Conservation (phyloP, 257 asterid genomes). For the Cordia subcordata region DNA sequence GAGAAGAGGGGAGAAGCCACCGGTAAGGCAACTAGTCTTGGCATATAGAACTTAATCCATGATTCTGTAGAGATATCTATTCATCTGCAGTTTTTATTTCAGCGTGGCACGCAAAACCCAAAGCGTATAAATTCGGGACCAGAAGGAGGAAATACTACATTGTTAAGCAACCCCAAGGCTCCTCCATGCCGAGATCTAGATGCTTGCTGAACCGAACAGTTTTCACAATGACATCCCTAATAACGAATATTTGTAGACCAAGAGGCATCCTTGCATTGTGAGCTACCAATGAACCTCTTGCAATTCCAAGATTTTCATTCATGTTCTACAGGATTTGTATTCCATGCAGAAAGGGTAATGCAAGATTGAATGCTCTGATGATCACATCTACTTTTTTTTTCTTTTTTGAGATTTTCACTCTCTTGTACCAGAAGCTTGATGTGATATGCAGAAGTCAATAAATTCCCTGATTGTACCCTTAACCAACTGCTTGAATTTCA, state of each 20-base stretch:
- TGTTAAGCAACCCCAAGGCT: slow-evolving; percentile 82
- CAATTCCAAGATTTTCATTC: not conserved
- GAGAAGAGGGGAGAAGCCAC: slow-evolving; percentile 88
- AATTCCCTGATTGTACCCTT: too few relatives aligned
- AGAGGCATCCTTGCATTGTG: slow-evolving; percentile 34
- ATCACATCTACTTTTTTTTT: not conserved
- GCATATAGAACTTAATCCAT: not conserved
- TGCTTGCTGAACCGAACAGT: slow-evolving; percentile 55
- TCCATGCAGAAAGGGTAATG: slow-evolving; percentile 3
- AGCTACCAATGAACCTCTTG: slow-evolving; percentile 20
- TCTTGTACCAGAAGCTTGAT: not conserved
- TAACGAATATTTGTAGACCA: slow-evolving; percentile 37
- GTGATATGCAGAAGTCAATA: not conserved
- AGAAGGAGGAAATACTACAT: slow-evolving; percentile 79
- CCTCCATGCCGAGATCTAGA: slow-evolving; percentile 96
- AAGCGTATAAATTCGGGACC: slow-evolving; percentile 73
- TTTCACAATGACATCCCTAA: slow-evolving; percentile 22
- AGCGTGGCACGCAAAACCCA: slow-evolving; percentile 93
- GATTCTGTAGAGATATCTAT: not conserved
- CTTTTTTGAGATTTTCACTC: not conserved
- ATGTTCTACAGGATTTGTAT: slow-evolving; percentile 11
- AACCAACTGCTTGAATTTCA: too few relatives aligned
- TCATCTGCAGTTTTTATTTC: slow-evolving; percentile 18
- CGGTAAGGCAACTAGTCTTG: slow-evolving; percentile 38
- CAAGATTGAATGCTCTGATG: not conserved